Conservation (phyloP, 768 basidiomycete species). For the Termitomyces eurrhizus region DNA sequence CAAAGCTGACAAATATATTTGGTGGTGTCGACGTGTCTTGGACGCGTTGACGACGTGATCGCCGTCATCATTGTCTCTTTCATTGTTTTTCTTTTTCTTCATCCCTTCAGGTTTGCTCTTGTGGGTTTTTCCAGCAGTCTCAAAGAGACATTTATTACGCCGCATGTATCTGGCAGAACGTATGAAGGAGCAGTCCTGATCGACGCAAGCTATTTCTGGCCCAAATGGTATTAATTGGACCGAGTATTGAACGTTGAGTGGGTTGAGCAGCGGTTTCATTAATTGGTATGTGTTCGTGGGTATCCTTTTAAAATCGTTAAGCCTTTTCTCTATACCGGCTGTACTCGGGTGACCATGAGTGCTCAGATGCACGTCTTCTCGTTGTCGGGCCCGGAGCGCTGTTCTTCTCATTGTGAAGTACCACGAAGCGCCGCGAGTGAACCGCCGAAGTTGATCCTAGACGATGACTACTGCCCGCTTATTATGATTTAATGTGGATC, state of each 20-base stretch:
- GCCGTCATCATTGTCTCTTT: constrained; percentile 1
- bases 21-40: constrained; percentile 16
- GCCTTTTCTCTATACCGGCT: not conserved
- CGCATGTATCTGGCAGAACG: not conserved
- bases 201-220: not conserved
- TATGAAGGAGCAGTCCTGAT: not conserved
- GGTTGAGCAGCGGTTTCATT: not conserved
- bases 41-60: constrained; percentile 6
- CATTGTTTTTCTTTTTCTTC: not conserved
- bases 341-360: not conserved
- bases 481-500: not conserved
- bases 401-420: not conserved
- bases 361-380: not conserved
- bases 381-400: not conserved
- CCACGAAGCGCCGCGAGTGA: not conserved
- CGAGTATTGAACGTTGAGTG: not conserved
- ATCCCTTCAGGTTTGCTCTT: not conserved
- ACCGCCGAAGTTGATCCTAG: not conserved
- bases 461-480: not conserved
- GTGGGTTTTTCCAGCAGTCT: not conserved
- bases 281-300: not conserved
- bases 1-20: constrained; percentile 16
- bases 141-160: not conserved
- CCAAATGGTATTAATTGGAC: not conserved
- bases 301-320: not conserved